Evolutionary conservation across 1,139 yeast species (phyloP), one percentile per base, ranked within the genome.

Genomic region (Nakaseomyces nivariensis): DNA sequence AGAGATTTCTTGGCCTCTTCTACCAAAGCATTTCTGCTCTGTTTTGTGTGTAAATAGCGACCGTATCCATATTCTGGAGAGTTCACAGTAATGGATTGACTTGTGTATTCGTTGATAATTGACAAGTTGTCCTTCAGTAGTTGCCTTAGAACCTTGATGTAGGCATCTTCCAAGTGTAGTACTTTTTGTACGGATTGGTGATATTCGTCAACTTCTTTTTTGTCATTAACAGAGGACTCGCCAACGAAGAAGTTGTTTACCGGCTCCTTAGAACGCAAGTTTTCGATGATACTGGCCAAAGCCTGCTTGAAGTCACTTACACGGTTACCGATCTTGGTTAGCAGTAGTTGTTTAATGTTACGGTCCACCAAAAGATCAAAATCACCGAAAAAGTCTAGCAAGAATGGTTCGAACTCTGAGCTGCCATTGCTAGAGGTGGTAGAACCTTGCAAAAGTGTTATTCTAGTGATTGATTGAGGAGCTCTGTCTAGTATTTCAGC

Each of bases 41-140:
- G 80, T 59, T 79, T 75, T 42, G 71, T 72, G 45, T 76, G 78
- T 58, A 89, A 69, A 62, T 74, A 88, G 37, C 80, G 72, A 67
- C 98, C 98, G 58, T 77, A 87, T 2, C 97, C 96, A 63, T 72
- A 89, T 67, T 89, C 97, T 9, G 97, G 97, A 22, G 67, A 7
- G 24, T 36, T 24, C 13, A 36, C 64, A 36, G 72, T 72, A 41
- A 72, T 67, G 37, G 69, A 65, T 43, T 73, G 70, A 48, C 70
- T 67, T 27, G 77, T 77, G 49, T 73, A 70, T 50, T 74, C 73
- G 67, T 87, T 85, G 64, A 85, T 74, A 43, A 89, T 68, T 49
- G 76, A 72, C 56, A 87, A 72, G 48, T 75, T 72, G 24, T 70
- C 63, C 10, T 74, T 68, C 62, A 82, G 82, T 11, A 86, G 72